Evolutionary conservation across 75 land plant genomes (phyloP), one percentile per base, ranked within the genome.

Genomic region (Cryptomeria japonica): DNA sequence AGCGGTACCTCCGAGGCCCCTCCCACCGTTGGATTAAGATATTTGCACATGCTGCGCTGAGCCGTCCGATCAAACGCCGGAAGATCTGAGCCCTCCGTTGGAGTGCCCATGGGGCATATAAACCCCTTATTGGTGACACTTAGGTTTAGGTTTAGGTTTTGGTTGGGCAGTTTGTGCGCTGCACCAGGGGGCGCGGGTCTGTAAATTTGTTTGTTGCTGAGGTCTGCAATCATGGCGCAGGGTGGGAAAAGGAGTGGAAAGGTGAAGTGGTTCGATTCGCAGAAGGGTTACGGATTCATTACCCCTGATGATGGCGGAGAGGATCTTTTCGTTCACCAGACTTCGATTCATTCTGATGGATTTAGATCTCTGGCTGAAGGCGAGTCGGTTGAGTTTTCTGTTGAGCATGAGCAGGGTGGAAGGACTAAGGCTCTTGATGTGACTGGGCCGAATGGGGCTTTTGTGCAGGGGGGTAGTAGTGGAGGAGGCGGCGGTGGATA

Each of bases 251-350:
- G 83, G 79, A 89, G 77, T 6, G 95, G 95, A 1, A 89, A 87
- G 56, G 95, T 94, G n/a, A 94, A 93, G 88, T 93, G 95, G 95
- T 93, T 94, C 94, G 92, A 92, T 55, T 90, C 86, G 84, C 53
- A 64, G 58, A 94, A 94, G 88, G 96, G 96, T 77, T 94, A 91
- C 58, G 96, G 96, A 0, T 94, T 94, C 93, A 94, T 94, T 49
- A 94, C 96, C 34, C 96, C 95, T 1, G 92, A 93, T 22, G 96
- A 93, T 44, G 95, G 93, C 56, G 44, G 88, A 84, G 95, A 94
- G 64, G 94, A 94, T 79, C 90, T 93, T 46, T 94, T 94, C 87
- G 95, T 93, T 16, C 95, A 94, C 83, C 95, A 94, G 86, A 89
- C 94, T 2, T 89, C 94, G 49, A 92, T 94, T 87, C 84, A 87